Evolutionary conservation across 305 asterid genomes (phyloP).

Genomic region (Solanum hybrid): DNA sequence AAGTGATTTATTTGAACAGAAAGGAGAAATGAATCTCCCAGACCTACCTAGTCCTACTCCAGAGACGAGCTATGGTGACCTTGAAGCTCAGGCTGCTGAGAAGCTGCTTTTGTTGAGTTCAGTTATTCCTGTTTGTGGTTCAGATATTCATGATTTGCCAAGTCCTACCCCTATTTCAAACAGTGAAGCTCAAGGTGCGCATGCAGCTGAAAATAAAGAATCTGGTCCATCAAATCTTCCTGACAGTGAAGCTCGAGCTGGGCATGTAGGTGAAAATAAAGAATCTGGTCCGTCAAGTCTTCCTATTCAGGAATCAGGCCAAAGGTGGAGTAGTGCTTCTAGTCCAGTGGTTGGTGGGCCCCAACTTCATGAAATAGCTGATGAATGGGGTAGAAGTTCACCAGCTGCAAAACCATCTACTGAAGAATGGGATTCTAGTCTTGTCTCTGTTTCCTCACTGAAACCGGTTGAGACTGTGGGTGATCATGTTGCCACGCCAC

Average conservation of each 20-base stretch:
- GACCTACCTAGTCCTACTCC: constrained; percentile 52
- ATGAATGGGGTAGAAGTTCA: constrained; percentile 64
- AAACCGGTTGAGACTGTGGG: constrained; percentile 18
- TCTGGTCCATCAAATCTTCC: constrained; percentile 25
- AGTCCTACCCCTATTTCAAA: constrained; percentile 40
- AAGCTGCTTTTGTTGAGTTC: constrained; percentile 24
- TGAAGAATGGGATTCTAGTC: constrained; percentile 35
- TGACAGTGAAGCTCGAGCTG: constrained; percentile 17
- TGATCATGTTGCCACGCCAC: constrained; percentile 17
- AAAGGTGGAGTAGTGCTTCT: constrained; percentile 36
- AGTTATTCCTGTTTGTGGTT: constrained; percentile 26
- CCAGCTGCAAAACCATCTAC: constrained; percentile 29
- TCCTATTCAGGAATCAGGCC: constrained; percentile 34
- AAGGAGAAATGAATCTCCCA: constrained; percentile 13
- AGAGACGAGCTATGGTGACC: constrained; percentile 13
- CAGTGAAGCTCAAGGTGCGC: constrained; percentile 26
- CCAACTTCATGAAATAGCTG: constrained; percentile 41
- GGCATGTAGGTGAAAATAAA: constrained; percentile 29
- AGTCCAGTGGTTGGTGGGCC: constrained; percentile 27
- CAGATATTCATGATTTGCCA: constrained; percentile 38
- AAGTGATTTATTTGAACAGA: constrained; percentile 25
- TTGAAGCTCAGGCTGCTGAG: constrained; percentile 28
- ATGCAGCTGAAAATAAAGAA: constrained; percentile 31
- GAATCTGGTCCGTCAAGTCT: constrained; percentile 22
- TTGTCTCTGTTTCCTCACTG: constrained; percentile 20